phyloP scores from a whole-genome alignment of 352 stramenopile species.

The Aphanomyces invadans region DNA sequence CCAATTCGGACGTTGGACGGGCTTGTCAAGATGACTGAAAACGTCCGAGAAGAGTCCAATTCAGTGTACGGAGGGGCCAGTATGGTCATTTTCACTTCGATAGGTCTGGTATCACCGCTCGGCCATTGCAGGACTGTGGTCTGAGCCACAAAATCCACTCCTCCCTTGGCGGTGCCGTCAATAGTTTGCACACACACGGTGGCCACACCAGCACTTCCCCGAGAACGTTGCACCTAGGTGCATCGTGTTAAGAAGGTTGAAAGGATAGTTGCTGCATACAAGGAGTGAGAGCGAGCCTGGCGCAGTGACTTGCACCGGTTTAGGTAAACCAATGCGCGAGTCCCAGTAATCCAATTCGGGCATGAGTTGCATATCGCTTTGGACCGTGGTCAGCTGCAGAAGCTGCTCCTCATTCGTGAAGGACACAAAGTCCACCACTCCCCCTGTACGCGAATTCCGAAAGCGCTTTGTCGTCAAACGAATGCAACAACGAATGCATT shows the following conservation, averaged over 20 bases:
- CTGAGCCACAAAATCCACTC: conserved; percentile 43
- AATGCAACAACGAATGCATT: neutral
- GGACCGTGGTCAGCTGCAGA: neutral
- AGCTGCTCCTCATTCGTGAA: neutral
- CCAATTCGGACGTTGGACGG: neutral
- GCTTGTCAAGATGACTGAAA: conserved; percentile 1
- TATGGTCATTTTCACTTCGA: conserved; percentile 39
- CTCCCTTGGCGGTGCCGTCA: conserved; percentile 39
- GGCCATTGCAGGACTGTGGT: conserved; percentile 31
- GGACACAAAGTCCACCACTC: conserved; percentile 50
- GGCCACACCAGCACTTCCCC: conserved; percentile 19
- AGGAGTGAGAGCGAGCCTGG: conserved; percentile 37
- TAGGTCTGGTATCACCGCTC: conserved; percentile 31
- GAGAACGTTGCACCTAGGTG: conserved; percentile 16
- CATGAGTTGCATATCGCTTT: conserved; percentile 28
- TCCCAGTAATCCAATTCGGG: conserved; percentile 41
- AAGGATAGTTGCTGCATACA: conserved; percentile 26
- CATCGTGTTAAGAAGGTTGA: neutral
- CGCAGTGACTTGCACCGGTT: conserved; percentile 32
- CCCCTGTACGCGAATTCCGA: conserved; percentile 10
- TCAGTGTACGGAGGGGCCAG: conserved; percentile 20
- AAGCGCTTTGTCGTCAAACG: neutral
- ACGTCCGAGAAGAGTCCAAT: neutral
- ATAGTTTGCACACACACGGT: conserved; percentile 36
- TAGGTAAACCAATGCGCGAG: conserved; percentile 45